Evolutionary conservation across 805 yeast species (phyloP).

Genomic region (Nakazawaea holstii): DNA sequence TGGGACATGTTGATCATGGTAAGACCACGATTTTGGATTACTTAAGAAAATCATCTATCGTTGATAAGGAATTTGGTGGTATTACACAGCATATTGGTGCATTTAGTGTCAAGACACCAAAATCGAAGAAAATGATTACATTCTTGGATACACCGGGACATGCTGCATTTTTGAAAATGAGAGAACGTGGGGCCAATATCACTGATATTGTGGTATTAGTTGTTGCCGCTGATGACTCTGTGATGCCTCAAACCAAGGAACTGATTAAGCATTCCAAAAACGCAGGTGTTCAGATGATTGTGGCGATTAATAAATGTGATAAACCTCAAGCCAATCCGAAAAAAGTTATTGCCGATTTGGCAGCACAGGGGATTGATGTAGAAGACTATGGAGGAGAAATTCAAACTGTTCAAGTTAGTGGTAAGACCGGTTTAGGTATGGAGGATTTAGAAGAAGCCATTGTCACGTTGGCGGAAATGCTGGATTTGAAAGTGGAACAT

Average conservation of each 20-base stretch:
- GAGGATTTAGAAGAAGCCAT: constrained; percentile 86
- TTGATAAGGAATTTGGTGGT: constrained; percentile 85
- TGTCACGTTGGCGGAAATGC: constrained; percentile 75
- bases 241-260: constrained; percentile 95
- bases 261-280: constrained; percentile 89
- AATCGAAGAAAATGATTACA: constrained; percentile 71
- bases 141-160: constrained; percentile 98
- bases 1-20: constrained; percentile 99
- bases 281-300: constrained; percentile 77
- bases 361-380: constrained; percentile 71
- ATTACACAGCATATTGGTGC: constrained; percentile 99
- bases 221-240: constrained; percentile 96
- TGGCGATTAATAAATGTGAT: constrained; percentile 92
- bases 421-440: constrained; percentile 86
- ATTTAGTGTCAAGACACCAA: constrained; percentile 77
- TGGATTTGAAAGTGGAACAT: constrained; percentile 65
- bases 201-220: constrained; percentile 91
- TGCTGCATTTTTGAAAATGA: constrained; percentile 93
- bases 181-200: constrained; percentile 92
- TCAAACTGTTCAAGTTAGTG: constrained; percentile 83
- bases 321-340: constrained; percentile 71
- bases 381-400: constrained; percentile 96
- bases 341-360: constrained; percentile 71
- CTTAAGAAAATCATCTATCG: constrained; percentile 80
- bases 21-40: constrained; percentile 91